Conservation (phyloP, 169 alveolate genomes). For the Ichthyophthirius multifiliis region DNA sequence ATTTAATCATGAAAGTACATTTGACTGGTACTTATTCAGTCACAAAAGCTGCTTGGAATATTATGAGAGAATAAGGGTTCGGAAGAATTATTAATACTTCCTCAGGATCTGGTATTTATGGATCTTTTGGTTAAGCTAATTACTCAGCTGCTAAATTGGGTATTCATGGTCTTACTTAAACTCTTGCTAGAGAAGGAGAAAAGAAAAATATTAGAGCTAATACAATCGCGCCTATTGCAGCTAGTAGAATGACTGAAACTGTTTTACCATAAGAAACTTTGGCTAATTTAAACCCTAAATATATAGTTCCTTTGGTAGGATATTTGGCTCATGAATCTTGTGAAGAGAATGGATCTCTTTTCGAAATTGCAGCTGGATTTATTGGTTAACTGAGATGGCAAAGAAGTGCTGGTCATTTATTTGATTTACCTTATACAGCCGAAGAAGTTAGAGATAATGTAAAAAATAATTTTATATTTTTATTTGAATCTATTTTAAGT, state of each 20-base stretch:
- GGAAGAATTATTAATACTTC: conserved; percentile 88
- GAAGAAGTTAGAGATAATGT: conserved; percentile 53
- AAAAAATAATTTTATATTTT: background rate
- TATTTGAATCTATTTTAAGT: background rate
- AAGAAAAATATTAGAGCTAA: conserved; percentile 79
- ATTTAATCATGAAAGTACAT: conserved; percentile 83
- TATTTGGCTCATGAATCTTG: conserved; percentile 71
- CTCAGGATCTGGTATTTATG: conserved; percentile 86
- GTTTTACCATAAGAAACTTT: conserved; percentile 65
- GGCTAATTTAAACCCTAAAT: conserved; percentile 77
- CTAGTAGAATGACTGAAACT: conserved; percentile 75
- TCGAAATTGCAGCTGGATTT: conserved; percentile 82
- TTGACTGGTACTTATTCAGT: conserved; percentile 83
- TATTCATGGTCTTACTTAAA: conserved; percentile 83
- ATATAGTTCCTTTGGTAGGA: conserved; percentile 85
- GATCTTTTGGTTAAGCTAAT: conserved; percentile 89
- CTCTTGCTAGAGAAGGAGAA: conserved; percentile 90
- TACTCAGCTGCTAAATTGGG: conserved; percentile 91
- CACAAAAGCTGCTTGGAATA: conserved; percentile 90
- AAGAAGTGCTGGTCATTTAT: conserved; percentile 60
- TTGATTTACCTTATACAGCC: conserved; percentile 50
- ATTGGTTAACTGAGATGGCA: conserved; percentile 75
- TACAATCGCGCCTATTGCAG: conserved; percentile 85
- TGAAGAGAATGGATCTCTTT: conserved; percentile 46
- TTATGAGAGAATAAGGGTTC: conserved; percentile 78